Evolutionary conservation across 768 basidiomycete genomes (phyloP).

Genomic region (Trametes cingulata): DNA sequence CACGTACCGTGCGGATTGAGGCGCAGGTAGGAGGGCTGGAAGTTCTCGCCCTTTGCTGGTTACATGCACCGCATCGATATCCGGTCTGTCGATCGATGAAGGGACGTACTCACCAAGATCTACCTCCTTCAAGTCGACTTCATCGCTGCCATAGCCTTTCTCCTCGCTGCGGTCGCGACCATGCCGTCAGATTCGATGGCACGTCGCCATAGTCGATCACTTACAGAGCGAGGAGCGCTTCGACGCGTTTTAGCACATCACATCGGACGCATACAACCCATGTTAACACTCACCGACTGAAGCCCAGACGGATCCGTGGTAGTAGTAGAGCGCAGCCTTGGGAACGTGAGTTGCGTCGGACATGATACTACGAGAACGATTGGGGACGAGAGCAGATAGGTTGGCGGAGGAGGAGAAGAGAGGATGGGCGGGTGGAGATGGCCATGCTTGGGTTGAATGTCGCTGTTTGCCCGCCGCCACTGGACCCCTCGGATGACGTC

Average conservation of each 20-base stretch:
- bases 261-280: neutral
- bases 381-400: neutral
- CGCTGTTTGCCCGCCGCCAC: conserved; percentile 11
- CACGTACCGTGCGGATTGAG: conserved; percentile 72
- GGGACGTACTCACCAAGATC: conserved; percentile 50
- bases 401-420: neutral
- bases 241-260: neutral
- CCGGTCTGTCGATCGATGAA: neutral
- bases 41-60: conserved; percentile 78
- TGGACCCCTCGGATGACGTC: conserved; percentile 9
- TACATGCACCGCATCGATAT: neutral
- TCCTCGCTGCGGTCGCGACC: conserved; percentile 45
- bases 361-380: conserved; percentile 15
- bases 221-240: conserved; percentile 61
- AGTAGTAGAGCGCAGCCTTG: conserved; percentile 84
- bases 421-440: conserved; percentile 1
- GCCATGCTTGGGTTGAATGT: conserved; percentile 3
- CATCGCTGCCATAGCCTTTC: conserved; percentile 83
- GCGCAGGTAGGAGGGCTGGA: conserved; percentile 69
- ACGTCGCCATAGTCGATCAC: conserved; percentile 22
- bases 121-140: conserved; percentile 68
- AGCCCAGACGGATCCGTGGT: conserved; percentile 60
- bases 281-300: conserved; percentile 50
- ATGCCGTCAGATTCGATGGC: neutral
- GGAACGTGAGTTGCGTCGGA: conserved; percentile 38